Evolutionary conservation across 2,329 filamentous ascomycete species (phyloP).

Genomic region (Eutypa lata): DNA sequence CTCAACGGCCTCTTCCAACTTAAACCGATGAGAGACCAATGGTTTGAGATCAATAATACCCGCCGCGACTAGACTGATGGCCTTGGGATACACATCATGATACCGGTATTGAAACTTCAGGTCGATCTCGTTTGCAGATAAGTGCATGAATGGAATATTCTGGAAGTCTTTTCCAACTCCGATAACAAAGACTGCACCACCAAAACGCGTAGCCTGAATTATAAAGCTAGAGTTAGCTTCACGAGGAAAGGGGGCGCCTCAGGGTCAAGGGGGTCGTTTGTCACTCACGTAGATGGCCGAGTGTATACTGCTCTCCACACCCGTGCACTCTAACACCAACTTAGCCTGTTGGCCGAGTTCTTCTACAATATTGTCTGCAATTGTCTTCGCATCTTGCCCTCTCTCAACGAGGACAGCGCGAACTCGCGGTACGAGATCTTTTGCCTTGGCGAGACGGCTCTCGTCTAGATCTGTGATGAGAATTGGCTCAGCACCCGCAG

Average conservation of each 20-base stretch:
- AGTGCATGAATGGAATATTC: slow-evolving; percentile 90
- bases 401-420: no score
- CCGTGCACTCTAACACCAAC: slow-evolving; percentile 98
- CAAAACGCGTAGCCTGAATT: no score
- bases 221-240: no score
- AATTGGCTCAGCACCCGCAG: slow-evolving; percentile 39
- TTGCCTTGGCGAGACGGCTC: no score
- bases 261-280: no score
- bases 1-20: slow-evolving; percentile 80
- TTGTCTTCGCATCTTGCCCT: no score
- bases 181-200: slow-evolving; percentile 95
- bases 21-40: slow-evolving; percentile 85
- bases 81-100: slow-evolving; percentile 91
- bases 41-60: slow-evolving; percentile 77
- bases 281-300: slow-evolving; percentile 88
- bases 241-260: no score
- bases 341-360: no score
- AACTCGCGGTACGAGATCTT: no score
- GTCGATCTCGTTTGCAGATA: slow-evolving; percentile 88
- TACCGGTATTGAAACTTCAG: slow-evolving; percentile 97
- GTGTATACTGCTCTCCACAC: slow-evolving; percentile 84
- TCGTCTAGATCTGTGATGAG: no score
- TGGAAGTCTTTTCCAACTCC: slow-evolving; percentile 95
- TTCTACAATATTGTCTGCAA: no score
- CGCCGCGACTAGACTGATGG: slow-evolving; percentile 82